Percentiles rank a stretch among this genome's conserved stretches.
phyloP scores from a whole-genome alignment of 139 green algal species.

The Monoraphidium neglectum region DNA sequence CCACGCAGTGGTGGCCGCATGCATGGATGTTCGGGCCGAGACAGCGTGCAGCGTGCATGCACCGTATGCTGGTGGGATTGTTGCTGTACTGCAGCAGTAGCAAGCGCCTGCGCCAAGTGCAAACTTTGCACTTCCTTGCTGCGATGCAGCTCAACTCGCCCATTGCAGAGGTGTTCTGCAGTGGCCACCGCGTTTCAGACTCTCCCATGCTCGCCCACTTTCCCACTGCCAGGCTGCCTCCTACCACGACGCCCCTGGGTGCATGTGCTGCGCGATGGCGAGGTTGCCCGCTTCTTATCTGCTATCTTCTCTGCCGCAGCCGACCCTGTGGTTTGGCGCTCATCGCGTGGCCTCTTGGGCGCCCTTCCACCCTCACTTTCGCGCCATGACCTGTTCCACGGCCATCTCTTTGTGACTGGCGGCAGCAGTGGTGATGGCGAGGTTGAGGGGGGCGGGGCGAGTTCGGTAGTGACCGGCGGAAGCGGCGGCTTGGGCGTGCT shows the following conservation, averaged over 20 bases:
- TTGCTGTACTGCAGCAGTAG: background rate
- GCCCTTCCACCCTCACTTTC: background rate
- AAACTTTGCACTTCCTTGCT: background rate
- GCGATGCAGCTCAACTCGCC: background rate
- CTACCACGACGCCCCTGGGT: conserved; percentile 12
- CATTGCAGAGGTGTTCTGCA: too few species aligned
- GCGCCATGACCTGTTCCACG: conserved; percentile 41
- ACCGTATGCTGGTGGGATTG: too few species aligned
- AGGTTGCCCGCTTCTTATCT: conserved; percentile 5
- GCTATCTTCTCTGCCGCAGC: conserved; percentile 4
- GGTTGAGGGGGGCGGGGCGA: background rate
- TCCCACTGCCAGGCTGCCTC: conserved; percentile 1
- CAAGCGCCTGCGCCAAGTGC: background rate
- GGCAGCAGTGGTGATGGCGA: background rate
- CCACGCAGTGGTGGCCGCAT: too few species aligned
- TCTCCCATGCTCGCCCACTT: too few species aligned
- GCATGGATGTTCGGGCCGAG: background rate
- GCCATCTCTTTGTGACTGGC: conserved; percentile 28
- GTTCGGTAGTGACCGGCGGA: background rate
- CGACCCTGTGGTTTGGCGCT: background rate
- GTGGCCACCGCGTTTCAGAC: too few species aligned
- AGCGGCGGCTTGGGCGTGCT: conserved; percentile 28
- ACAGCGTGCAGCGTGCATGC: background rate
- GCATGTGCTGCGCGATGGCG: background rate
- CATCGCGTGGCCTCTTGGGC: background rate